Base-by-base conservation (phyloP, 2,329 filamentous ascomycete species). In the Fusarium longipes region DNA sequence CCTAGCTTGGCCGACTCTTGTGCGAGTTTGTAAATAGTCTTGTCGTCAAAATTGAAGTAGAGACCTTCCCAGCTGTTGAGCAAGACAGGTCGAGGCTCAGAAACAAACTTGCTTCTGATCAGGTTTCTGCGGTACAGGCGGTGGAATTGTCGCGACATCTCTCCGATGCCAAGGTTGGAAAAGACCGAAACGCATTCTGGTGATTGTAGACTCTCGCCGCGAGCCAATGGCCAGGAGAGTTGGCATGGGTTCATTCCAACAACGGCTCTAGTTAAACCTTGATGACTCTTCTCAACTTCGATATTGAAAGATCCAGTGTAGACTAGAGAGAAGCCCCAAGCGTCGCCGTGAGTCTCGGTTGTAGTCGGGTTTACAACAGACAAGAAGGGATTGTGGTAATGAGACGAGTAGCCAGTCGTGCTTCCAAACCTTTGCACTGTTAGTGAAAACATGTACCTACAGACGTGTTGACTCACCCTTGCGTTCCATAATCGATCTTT, bases 41-140 rank as follows among this genome's bases (percentile, higher is more conserved):
- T 83, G 47, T 86, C 78, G 67, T 90, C 87, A 73, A 83, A 86
- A 65, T 88, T 76, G 67, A 88, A 89, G 15, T 81, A 81, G 0
- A 89, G 77, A 0, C 87, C 88, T 71, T 91, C 88, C 88, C 88
- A 91, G 35, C 86, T 89, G 73, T 91, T 91, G 22, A 90, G 80
- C 40, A 91, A 75, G 0, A 84, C 79, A 0, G 87, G 88, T 1
- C 83, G 83, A 12, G 81, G 81, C 67, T 82, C 76, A 10, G 79
- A 78, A 11, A 82, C 87, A 63, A 83, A 83, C 59, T 87, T 84
- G 74, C 84, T 84, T 70, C 84, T 78, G 60, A 89, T 86, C 47
- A 90, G 81, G 67, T 90, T 85, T 49, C 86, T 84, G 43, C 84
- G 84, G 72, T 87, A 91, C 0, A 91, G 78, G 0, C 86, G 80